Evolutionary conservation across 306 rosid species (phyloP), one percentile per base, ranked within the genome.

Genomic region (Lathyrus sativus): DNA sequence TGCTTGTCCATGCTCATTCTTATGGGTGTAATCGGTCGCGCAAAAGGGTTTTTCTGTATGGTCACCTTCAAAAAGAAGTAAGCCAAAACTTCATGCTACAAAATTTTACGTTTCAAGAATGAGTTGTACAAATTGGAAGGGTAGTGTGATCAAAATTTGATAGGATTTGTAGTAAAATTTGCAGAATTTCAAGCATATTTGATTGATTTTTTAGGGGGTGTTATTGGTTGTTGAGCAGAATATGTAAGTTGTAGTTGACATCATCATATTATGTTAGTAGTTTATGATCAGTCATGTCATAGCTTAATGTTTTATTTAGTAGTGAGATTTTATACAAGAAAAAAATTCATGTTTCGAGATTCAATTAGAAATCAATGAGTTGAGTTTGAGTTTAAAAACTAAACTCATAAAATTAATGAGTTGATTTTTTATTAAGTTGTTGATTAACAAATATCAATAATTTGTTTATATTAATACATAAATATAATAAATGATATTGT

Each of bases 1-100:
- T 88, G 97, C 58, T 56, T 90, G 71, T 49, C 70, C 37, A 74
- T 90, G 65, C 88, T 93, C 72, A 12, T 87, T 53, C 67, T 80
- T 60, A 73, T 79, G n/a, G 99, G 99, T 26, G 19, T 87, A 6
- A 17, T 86, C 68, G 69, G 84, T 53, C 86, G 99, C 4, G 62
- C 46, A 11, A 38, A 82, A 19, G 89, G 97, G 13, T 90, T 86
- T 77, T 44, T 86, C 48, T 85, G 83, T 59, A 79, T 90, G 96
- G 60, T 93, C 19, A 78, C 79, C 60, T 85, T 90, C 76, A 87
- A 75, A 70, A 90, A 80, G 87, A 93, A 93, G 78, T 90, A 61
- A 82, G 11, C 50, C 48, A 53, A 65, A 62, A 53, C 76, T 64
- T 26, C 57, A 31, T 15, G 72, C 61, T 9, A 51, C 55, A 3